phyloP scores from a whole-genome alignment of 2,329 filamentous ascomycete genomes.

The Claviceps quebecensis region DNA sequence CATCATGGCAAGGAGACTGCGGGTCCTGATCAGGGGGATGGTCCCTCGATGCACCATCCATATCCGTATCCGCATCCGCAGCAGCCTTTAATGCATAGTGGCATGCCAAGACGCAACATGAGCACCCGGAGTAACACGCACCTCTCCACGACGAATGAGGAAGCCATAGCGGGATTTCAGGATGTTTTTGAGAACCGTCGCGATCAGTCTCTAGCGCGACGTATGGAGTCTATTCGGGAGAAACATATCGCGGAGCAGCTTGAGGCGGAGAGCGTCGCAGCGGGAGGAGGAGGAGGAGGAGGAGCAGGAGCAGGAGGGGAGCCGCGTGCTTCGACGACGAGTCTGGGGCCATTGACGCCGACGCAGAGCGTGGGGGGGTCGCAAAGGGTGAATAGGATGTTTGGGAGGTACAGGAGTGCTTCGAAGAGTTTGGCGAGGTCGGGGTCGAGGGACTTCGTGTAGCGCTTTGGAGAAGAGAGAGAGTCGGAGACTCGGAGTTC shows the following conservation, averaged over 20 bases:
- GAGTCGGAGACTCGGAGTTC: too few species aligned
- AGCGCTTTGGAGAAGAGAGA: neutral
- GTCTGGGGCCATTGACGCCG: neutral
- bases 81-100: constrained; percentile 3
- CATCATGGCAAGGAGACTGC: neutral
- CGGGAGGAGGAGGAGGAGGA: constrained; percentile 9
- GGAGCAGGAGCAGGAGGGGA: constrained; percentile 5
- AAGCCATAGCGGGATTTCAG: constrained; percentile 25
- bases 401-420: neutral
- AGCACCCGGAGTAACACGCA: constrained; percentile 7
- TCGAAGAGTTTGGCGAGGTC: neutral
- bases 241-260: constrained; percentile 18
- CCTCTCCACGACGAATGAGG: constrained; percentile 16
- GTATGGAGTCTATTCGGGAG: constrained; percentile 24
- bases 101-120: constrained; percentile 6
- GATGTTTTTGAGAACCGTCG: constrained; percentile 32
- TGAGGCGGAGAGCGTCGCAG: constrained; percentile 11
- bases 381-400: neutral
- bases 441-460: neutral
- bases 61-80: neutral
- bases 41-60: too few species aligned
- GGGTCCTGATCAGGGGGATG: too few species aligned
- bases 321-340: neutral
- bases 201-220: constrained; percentile 20
- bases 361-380: neutral